Conservation (phyloP, 2,329 filamentous ascomycete genomes). For the Phialophora macrospora region DNA sequence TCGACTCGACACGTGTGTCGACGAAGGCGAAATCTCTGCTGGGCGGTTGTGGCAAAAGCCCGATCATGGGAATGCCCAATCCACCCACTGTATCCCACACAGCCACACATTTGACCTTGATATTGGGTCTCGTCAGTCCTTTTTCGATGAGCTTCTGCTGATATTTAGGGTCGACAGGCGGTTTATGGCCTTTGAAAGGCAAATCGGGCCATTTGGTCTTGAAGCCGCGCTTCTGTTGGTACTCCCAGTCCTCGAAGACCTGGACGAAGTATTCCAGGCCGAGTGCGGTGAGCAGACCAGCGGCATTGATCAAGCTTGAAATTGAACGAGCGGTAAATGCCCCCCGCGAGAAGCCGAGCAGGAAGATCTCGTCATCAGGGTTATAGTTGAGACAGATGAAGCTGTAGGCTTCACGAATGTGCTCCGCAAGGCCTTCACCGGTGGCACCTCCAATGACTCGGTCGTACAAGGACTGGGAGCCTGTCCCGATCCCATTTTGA, state of each 20-base stretch:
- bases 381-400: conserved; percentile 46
- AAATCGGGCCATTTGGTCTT: conserved; percentile 36
- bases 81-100: conserved; percentile 46
- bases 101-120: conserved; percentile 42
- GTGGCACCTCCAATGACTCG: conserved; percentile 41
- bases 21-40: conserved; percentile 43
- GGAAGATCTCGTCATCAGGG: conserved; percentile 46
- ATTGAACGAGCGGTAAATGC: conserved; percentile 48
- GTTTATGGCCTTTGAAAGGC: conserved; percentile 36
- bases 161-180: conserved; percentile 35
- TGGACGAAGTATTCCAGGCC: conserved; percentile 38
- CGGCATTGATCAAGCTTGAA: conserved; percentile 44
- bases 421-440: conserved; percentile 37
- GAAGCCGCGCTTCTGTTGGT: conserved; percentile 35
- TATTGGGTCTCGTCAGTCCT: conserved; percentile 33
- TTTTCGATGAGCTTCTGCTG: conserved; percentile 34
- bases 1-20: conserved; percentile 42
- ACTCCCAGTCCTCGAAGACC: conserved; percentile 40
- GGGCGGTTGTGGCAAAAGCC: conserved; percentile 36
- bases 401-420: conserved; percentile 41
- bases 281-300: conserved; percentile 43
- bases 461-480: conserved; percentile 37
- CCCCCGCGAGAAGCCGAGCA: conserved; percentile 47
- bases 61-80: conserved; percentile 42
- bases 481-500: conserved; percentile 44